These are phyloP conservation scores for Ajuga reptans DNA, from an alignment of 305 asterid genomes.

Conservation along the genomic window DNA sequence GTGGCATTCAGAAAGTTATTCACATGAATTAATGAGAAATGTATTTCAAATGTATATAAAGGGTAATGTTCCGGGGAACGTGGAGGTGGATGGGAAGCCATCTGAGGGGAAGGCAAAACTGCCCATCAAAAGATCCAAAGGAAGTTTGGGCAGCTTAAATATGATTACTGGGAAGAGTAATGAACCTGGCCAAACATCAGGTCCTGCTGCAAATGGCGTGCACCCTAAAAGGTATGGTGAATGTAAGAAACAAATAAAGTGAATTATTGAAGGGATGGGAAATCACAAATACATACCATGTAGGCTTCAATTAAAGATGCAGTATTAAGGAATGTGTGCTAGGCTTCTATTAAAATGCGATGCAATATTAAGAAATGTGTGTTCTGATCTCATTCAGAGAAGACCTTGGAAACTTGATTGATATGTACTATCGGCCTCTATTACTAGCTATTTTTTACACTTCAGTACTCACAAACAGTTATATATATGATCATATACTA, in stretches of 20 bases:
- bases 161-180: conserved; percentile 69
- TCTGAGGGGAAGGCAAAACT: conserved; percentile 76
- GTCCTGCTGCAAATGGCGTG: conserved; percentile 63
- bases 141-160: conserved; percentile 77
- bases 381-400: conserved; percentile 10
- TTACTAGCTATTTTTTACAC: background rate
- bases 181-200: conserved; percentile 52
- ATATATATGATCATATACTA: background rate
- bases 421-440: background rate
- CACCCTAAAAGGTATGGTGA: conserved; percentile 59
- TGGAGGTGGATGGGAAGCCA: conserved; percentile 67
- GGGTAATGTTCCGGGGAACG: conserved; percentile 56
- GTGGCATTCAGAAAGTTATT: conserved; percentile 19
- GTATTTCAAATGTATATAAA: conserved; percentile 26
- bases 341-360: background rate
- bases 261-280: background rate
- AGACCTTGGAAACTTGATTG: background rate
- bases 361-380: conserved; percentile 2
- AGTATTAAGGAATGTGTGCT: background rate
- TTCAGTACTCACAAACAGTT: background rate
- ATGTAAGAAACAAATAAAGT: conserved; percentile 11
- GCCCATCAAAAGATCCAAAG: conserved; percentile 87
- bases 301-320: background rate
- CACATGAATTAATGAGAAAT: conserved; percentile 10
- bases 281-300: background rate